Percentiles rank a stretch among this genome's conserved stretches.
These are phyloP conservation scores for Candida verbasci DNA, from an alignment of 805 yeast species.

Conservation along the genomic window DNA sequence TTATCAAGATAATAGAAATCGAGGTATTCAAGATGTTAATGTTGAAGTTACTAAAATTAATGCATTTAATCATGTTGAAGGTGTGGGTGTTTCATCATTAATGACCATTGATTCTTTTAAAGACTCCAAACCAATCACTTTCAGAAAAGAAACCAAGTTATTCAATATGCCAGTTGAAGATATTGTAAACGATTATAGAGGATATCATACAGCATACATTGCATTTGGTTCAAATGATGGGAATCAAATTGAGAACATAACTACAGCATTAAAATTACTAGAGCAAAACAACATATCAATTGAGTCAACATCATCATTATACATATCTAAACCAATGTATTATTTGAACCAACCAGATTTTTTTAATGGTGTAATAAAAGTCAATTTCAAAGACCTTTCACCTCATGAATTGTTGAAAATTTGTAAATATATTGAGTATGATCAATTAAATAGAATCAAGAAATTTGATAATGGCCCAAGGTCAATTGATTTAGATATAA, in stretches of 20 bases:
- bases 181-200: conserved; percentile 4
- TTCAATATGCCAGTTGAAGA: conserved; percentile 32
- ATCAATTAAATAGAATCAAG: conserved; percentile 65
- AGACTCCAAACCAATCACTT: conserved; percentile 16
- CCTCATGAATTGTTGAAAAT: conserved; percentile 62
- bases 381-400: conserved; percentile 48
- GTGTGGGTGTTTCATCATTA: conserved; percentile 79
- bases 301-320: conserved; percentile 66
- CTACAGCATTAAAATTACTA: conserved; percentile 48
- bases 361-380: conserved; percentile 74
- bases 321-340: conserved; percentile 92
- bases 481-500: conserved; percentile 81
- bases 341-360: conserved; percentile 74
- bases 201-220: conserved; percentile 54
- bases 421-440: conserved; percentile 76
- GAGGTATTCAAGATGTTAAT: conserved; percentile 30
- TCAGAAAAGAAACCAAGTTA: conserved; percentile 8
- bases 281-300: conserved; percentile 41
- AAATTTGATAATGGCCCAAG: conserved; percentile 89
- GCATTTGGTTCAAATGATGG: conserved; percentile 93
- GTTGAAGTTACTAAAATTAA: conserved; percentile 81
- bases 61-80: conserved; percentile 81
- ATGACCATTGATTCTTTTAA: conserved; percentile 43
- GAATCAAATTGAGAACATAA: conserved; percentile 59
- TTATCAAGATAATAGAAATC: conserved; percentile 32